Conservation (phyloP, 1,139 yeast genomes). For the Arxiozyma bovina region DNA sequence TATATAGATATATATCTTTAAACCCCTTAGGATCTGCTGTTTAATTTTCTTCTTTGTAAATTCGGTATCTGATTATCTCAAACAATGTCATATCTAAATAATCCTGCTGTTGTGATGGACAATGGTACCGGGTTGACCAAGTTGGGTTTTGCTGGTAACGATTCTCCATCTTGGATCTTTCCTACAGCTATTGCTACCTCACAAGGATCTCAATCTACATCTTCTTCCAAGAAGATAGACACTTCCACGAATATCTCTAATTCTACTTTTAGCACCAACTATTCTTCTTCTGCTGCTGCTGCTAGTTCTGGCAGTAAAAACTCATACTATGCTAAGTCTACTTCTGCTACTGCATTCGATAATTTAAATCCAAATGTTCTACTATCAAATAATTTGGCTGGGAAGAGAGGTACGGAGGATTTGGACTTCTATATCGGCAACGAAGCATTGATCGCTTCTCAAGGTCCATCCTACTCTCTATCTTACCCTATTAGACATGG, state of each 20-base stretch:
- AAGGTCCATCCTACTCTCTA: constrained; percentile 81
- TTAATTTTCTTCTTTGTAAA: too few relatives aligned
- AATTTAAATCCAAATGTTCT: constrained; percentile 23
- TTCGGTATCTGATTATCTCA: not conserved
- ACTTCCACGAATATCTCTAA: constrained; percentile 8
- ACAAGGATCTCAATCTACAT: constrained; percentile 17
- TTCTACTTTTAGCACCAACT: not conserved
- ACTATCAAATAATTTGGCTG: constrained; percentile 45
- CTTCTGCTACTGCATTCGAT: constrained; percentile 29
- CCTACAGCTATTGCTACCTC: constrained; percentile 94
- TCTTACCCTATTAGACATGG: constrained; percentile 95
- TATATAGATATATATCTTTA: too few relatives aligned
- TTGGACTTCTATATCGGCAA: constrained; percentile 93
- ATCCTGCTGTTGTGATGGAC: constrained; percentile 93
- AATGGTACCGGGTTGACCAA: constrained; percentile 95
- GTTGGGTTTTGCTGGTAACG: constrained; percentile 97
- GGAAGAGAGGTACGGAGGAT: constrained; percentile 88
- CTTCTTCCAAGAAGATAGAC: constrained; percentile 8
- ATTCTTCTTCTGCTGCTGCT: constrained; percentile 22
- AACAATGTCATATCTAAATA: constrained; percentile 42
- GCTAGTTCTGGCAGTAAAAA: constrained; percentile 19
- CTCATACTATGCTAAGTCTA: constrained; percentile 30
- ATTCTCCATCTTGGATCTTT: constrained; percentile 91
- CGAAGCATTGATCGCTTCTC: constrained; percentile 84
- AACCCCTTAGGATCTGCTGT: not conserved